Percentiles rank a stretch among this genome's conserved stretches.
Evolutionary conservation across 805 yeast genomes (phyloP).

Genomic region (Saturnispora silvae): DNA sequence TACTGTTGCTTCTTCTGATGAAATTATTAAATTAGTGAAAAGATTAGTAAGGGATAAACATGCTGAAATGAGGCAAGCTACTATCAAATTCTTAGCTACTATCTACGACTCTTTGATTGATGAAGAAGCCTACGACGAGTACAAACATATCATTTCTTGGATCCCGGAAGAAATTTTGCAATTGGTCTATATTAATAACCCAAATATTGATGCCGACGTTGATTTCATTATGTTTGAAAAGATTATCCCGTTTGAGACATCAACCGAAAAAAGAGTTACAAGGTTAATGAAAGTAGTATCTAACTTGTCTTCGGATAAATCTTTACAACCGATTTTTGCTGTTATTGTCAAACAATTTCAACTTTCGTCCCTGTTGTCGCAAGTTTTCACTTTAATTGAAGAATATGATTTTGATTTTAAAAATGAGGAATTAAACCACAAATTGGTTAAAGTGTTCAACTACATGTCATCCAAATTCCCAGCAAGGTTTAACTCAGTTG

Average conservation of each 20-base stretch:
- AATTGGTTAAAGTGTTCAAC: constrained; percentile 42
- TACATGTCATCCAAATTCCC: constrained; percentile 59
- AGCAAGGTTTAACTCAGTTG: constrained; percentile 33
- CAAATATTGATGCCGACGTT: constrained; percentile 50
- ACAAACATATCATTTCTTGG: constrained; percentile 26
- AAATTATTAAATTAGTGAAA: constrained; percentile 45
- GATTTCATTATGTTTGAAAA: constrained; percentile 52
- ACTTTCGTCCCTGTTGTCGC: constrained; percentile 38
- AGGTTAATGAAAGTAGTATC: constrained; percentile 41
- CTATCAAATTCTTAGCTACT: constrained; percentile 43
- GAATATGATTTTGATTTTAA: constrained; percentile 27
- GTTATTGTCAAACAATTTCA: constrained; percentile 60
- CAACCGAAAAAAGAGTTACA: constrained; percentile 33
- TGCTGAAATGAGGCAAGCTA: constrained; percentile 48
- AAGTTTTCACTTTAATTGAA: constrained; percentile 41
- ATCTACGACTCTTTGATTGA: constrained; percentile 39
- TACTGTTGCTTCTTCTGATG: constrained; percentile 35
- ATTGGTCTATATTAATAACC: constrained; percentile 65
- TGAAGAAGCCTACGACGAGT: constrained; percentile 20
- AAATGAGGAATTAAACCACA: constrained; percentile 16
- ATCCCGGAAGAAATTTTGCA: constrained; percentile 61
- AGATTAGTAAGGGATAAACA: constrained; percentile 67
- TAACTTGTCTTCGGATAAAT: constrained; percentile 39
- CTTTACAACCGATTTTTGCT: constrained; percentile 57
- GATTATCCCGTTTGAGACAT: constrained; percentile 44